phyloP scores from a whole-genome alignment of 1,139 yeast genomes.

The Hansenula sp. region DNA sequence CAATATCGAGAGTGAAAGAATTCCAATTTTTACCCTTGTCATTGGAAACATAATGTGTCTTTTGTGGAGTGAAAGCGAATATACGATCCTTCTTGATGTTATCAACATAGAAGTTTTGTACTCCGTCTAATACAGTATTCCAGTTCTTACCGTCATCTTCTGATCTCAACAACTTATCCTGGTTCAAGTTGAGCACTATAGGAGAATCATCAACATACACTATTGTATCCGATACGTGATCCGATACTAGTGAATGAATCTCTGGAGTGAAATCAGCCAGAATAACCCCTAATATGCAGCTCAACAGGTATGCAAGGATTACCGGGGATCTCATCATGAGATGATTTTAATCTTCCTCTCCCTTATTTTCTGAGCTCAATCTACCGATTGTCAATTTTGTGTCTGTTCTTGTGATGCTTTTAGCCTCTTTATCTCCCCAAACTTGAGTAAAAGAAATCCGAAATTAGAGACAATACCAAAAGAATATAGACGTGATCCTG shows the following conservation, averaged over 20 bases:
- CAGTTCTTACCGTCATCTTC: constrained; percentile 58
- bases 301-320: neutral
- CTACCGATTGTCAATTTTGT: neutral
- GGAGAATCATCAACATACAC: constrained; percentile 56
- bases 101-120: constrained; percentile 38
- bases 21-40: constrained; percentile 62
- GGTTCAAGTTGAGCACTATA: constrained; percentile 38
- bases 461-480: too few relatives aligned
- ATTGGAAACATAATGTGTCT: constrained; percentile 45
- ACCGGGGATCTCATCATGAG: neutral
- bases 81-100: constrained; percentile 46
- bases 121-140: constrained; percentile 32
- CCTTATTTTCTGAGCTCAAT: neutral
- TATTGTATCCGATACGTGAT: constrained; percentile 21
- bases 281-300: neutral
- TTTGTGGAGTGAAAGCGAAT: constrained; percentile 42
- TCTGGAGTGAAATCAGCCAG: constrained; percentile 20
- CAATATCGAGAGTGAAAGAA: constrained; percentile 32
- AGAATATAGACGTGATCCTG: too few relatives aligned
- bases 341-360: neutral
- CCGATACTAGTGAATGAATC: constrained; percentile 8
- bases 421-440: neutral
- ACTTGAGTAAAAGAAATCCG: too few relatives aligned
- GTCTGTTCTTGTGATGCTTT: neutral
- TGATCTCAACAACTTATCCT: constrained; percentile 37